Conservation (phyloP, 2,329 filamentous ascomycete species). For the Dactylellina haptotyla region DNA sequence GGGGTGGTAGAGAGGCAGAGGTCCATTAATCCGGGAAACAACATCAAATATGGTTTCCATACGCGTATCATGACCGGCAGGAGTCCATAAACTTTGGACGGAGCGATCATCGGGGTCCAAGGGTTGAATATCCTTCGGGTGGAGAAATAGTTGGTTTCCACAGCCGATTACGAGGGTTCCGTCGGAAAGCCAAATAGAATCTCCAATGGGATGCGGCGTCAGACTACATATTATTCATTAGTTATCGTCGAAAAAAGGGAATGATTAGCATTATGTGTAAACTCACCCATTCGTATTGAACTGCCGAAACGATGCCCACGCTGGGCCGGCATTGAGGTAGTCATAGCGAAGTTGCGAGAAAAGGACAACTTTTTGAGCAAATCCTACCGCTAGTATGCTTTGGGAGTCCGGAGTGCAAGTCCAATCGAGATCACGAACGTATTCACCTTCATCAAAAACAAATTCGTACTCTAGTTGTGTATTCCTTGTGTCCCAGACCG, state of each 20-base stretch:
- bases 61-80: conserved; percentile 64
- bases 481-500: conserved; percentile 89
- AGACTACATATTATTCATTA: conserved; percentile 60
- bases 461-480: conserved; percentile 84
- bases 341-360: conserved; percentile 90
- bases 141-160: conserved; percentile 89
- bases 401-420: conserved; percentile 89
- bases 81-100: conserved; percentile 64
- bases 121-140: conserved; percentile 76
- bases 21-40: conserved; percentile 84
- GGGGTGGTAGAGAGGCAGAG: conserved; percentile 89
- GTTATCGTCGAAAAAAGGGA: neutral
- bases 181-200: conserved; percentile 88
- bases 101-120: conserved; percentile 54
- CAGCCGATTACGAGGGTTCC: conserved; percentile 87
- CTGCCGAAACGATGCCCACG: conserved; percentile 85
- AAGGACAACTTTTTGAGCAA: conserved; percentile 83
- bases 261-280: neutral
- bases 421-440: conserved; percentile 90
- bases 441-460: conserved; percentile 70
- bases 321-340: conserved; percentile 86
- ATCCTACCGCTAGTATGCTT: conserved; percentile 90
- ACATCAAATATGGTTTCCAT: conserved; percentile 79
- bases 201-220: conserved; percentile 89
- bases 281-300: conserved; percentile 75